Conservation (phyloP, 805 yeast genomes). For the Lipomyces lipofer region DNA sequence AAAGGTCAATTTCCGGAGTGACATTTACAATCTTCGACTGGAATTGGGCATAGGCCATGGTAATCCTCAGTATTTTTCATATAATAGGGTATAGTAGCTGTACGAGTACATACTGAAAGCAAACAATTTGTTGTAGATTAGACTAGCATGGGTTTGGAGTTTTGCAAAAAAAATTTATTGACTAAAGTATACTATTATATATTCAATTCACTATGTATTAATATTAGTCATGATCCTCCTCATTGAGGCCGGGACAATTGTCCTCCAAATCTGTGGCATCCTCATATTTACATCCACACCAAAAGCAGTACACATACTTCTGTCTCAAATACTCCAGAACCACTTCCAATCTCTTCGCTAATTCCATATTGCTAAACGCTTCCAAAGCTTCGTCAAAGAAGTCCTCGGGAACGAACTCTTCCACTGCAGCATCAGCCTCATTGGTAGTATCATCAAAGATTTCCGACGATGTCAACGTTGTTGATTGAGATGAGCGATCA, state of each 20-base stretch:
- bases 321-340: constrained; percentile 46
- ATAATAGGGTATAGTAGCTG: background rate
- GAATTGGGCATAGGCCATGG: background rate
- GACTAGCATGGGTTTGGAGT: too few species aligned
- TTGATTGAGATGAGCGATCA: constrained; percentile 11
- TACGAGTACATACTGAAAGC: too few species aligned
- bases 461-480: background rate
- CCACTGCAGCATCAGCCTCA: constrained; percentile 5
- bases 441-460: background rate
- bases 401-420: constrained; percentile 9
- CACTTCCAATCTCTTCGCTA: constrained; percentile 39
- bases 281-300: constrained; percentile 49
- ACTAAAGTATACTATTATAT: too few species aligned
- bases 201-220: background rate
- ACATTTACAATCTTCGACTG: background rate
- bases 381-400: constrained; percentile 37
- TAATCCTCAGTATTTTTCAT: background rate
- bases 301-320: constrained; percentile 49
- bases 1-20: background rate
- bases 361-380: constrained; percentile 36
- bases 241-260: constrained; percentile 53
- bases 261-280: constrained; percentile 43
- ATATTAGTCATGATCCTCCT: constrained; percentile 45
- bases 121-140: too few species aligned
- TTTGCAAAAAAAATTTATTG: too few species aligned